phyloP scores from a whole-genome alignment of 1,284 basidiomycete genomes.

The Leccinum holopus region DNA sequence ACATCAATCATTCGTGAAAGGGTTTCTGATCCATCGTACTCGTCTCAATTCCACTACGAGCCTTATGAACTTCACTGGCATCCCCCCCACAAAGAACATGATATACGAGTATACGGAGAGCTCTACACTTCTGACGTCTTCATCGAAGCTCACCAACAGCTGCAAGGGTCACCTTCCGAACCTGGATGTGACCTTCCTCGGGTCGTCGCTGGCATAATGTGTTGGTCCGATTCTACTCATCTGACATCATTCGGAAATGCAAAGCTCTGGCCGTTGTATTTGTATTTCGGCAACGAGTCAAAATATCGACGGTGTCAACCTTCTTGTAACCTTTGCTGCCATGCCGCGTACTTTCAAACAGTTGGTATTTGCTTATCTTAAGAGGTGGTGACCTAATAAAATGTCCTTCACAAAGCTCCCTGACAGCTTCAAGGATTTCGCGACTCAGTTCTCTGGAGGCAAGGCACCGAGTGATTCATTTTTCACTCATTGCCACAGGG shows the following conservation, averaged over 20 bases:
- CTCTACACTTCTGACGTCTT: background rate
- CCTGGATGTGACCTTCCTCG: background rate
- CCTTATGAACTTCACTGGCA: background rate
- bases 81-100: background rate
- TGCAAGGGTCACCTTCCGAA: background rate
- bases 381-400: background rate
- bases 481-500: background rate
- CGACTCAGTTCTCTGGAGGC: background rate
- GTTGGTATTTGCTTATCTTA: background rate
- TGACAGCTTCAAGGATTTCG: background rate
- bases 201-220: background rate
- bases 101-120: background rate
- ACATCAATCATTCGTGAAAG: background rate
- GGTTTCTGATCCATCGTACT: background rate
- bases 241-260: background rate
- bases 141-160: background rate
- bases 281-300: background rate
- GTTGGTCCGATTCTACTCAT: background rate
- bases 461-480: background rate
- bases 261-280: background rate
- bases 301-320: background rate
- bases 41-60: background rate
- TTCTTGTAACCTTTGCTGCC: background rate
- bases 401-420: background rate
- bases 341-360: background rate